Evolutionary conservation across 2,329 filamentous ascomycete genomes (phyloP).

Genomic region (Hypoxylon sp.): DNA sequence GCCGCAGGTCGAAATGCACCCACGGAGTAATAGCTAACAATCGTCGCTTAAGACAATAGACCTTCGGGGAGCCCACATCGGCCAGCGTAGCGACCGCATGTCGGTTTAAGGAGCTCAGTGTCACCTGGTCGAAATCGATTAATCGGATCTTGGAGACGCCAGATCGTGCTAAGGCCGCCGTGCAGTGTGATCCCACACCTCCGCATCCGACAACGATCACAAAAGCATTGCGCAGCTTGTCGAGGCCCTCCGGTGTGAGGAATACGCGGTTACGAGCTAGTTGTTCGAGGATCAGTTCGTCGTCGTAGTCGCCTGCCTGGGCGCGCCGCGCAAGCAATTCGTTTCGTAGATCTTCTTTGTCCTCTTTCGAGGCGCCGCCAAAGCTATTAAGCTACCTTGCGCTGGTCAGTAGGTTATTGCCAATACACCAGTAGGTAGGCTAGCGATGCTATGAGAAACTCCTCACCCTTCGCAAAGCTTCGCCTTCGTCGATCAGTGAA

Average conservation of each 20-base stretch:
- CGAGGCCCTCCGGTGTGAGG: slow-evolving; percentile 84
- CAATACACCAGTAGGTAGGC: neutral
- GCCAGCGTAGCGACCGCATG: slow-evolving; percentile 94
- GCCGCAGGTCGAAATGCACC: slow-evolving; percentile 88
- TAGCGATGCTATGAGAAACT: neutral
- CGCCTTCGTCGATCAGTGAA: slow-evolving; percentile 53
- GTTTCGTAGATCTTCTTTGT: slow-evolving; percentile 74
- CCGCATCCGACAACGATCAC: slow-evolving; percentile 93
- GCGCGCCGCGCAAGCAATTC: slow-evolving; percentile 71
- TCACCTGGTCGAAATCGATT: slow-evolving; percentile 98
- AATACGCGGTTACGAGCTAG: slow-evolving; percentile 94
- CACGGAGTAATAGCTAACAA: slow-evolving; percentile 91
- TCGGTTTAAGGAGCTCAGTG: slow-evolving; percentile 92
- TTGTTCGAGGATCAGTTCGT: slow-evolving; percentile 93
- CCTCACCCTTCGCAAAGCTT: slow-evolving; percentile 58
- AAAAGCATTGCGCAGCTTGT: slow-evolving; percentile 84
- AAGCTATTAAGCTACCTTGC: slow-evolving; percentile 71
- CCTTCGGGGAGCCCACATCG: slow-evolving; percentile 94
- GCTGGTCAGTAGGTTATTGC: slow-evolving; percentile 45
- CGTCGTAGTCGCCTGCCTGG: slow-evolving; percentile 75
- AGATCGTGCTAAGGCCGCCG: slow-evolving; percentile 87
- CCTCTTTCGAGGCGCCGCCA: slow-evolving; percentile 67
- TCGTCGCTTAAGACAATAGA: slow-evolving; percentile 83
- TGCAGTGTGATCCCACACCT: slow-evolving; percentile 93
- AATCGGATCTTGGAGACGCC: slow-evolving; percentile 90